Evolutionary conservation across 1,139 yeast genomes (phyloP), one percentile per base, ranked within the genome.

Genomic region (Neolecta irregularis): DNA sequence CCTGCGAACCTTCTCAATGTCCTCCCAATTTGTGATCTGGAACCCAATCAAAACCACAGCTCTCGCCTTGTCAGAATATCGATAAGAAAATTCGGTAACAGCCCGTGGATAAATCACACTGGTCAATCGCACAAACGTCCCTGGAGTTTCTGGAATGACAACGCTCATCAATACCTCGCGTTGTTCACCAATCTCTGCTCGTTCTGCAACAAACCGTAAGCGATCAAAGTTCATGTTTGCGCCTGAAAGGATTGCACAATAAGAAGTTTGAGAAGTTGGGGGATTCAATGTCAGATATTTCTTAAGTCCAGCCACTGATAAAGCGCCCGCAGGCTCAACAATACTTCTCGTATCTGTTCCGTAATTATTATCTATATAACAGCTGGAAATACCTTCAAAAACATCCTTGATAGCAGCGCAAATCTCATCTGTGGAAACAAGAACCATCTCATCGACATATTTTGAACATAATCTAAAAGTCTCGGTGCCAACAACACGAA

Each of bases 201-300:
- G 75, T 59, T 88, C 99, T 42, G 93, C 74, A n/a, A 88, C 96
- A 56, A 88, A 88, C 53, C 99, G 69, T 47, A 88, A 64, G 50
- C 99, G 69, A 57, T 85, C 98, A 54, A 88, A 88, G 59, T 91
- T 88, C 93, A 88, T 85, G 58, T 88, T 88, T 24, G 99, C 99
- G 41, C 96, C 99, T 24, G 93, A 78, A 39, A 88, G 63, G 19
- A 91, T 67, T 6, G 95, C 91, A 20, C 80, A 79, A 50, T 81
- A 85, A 0, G 80, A 13, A 25, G 29, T n/a, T 2, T 17, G 24
- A 16, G 78, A 80, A 29, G 73, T 61, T 36, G 74, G 77, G 6
- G 74, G 73, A 48, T 76, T 72, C 13, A 60, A 54, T 26, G 67
- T 64, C 33, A 85, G 66, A 52, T 83, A 88, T 49, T 75, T 77